These are phyloP conservation scores for Adiantum capillusveneris DNA, from an alignment of 75 land plant genomes.

Conservation along the genomic window DNA sequence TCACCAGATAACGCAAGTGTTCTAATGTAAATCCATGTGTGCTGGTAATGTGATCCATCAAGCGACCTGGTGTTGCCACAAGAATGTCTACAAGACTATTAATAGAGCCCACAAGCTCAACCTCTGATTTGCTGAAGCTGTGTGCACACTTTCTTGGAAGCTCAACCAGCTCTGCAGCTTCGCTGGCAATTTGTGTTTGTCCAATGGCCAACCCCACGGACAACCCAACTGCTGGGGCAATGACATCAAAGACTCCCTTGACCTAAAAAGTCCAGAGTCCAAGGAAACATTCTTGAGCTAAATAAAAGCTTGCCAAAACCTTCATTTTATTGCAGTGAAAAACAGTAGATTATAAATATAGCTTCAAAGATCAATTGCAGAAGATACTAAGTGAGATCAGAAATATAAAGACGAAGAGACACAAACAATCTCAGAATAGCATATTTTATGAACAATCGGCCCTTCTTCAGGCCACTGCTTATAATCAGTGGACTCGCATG, in stretches of 20 bases:
- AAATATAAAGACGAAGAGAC: too few species aligned
- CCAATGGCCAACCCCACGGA: conserved; percentile 83
- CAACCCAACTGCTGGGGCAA: conserved; percentile 89
- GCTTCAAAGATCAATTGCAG: too few species aligned
- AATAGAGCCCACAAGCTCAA: conserved; percentile 1
- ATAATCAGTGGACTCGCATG: too few species aligned
- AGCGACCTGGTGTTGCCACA: conserved; percentile 93
- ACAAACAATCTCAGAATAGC: too few species aligned
- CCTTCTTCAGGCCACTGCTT: too few species aligned
- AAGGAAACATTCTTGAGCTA: neutral
- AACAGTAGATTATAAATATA: too few species aligned
- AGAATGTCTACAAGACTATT: conserved; percentile 79
- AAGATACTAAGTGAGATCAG: too few species aligned
- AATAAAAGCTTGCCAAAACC: too few species aligned
- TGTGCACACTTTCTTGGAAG: conserved; percentile 41
- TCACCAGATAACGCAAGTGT: conserved; percentile 79
- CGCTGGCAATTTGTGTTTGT: conserved; percentile 77
- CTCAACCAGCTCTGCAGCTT: conserved; percentile 55
- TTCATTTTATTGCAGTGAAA: too few species aligned
- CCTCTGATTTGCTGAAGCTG: conserved; percentile 40
- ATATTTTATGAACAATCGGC: too few species aligned
- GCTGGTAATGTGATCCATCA: conserved; percentile 77
- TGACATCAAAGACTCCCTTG: conserved; percentile 66
- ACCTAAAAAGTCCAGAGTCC: conserved; percentile 64
- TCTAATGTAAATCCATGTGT: conserved; percentile 90